Conservation (phyloP, 2,329 filamentous ascomycete species). For the Aspergillus quadrilineatus region DNA sequence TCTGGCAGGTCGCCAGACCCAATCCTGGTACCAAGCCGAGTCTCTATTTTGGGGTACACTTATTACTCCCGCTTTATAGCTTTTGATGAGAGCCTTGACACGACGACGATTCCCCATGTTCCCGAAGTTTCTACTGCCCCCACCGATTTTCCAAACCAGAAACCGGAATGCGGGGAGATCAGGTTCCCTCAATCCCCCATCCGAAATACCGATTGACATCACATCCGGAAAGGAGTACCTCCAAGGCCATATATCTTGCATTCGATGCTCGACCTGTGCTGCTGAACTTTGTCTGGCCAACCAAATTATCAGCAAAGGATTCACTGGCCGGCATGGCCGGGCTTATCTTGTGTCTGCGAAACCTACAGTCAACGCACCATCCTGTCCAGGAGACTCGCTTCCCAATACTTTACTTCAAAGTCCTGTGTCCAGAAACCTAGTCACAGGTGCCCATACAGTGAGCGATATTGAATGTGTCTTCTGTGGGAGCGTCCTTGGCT, state of each 20-base stretch:
- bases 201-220: neutral
- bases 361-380: constrained; percentile 28
- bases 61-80: no score
- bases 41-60: no score
- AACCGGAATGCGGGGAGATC: constrained; percentile 16
- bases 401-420: constrained; percentile 60
- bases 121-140: constrained; percentile 53
- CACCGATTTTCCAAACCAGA: constrained; percentile 47
- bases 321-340: constrained; percentile 63
- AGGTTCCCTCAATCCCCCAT: constrained; percentile 5
- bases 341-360: constrained; percentile 60
- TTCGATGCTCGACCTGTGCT: constrained; percentile 60
- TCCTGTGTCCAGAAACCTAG: constrained; percentile 58
- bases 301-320: constrained; percentile 64
- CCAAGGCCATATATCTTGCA: constrained; percentile 51
- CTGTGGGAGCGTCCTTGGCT: constrained; percentile 59
- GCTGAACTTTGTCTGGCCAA: constrained; percentile 58
- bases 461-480: constrained; percentile 58
- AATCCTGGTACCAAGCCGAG: no score
- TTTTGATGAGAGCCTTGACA: no score
- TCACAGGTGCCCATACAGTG: constrained; percentile 64
- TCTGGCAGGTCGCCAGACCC: no score
- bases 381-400: constrained; percentile 41
- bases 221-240: constrained; percentile 38
- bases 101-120: constrained; percentile 35